Evolutionary conservation across 768 basidiomycete species (phyloP).

Genomic region (Podaxis sp.): DNA sequence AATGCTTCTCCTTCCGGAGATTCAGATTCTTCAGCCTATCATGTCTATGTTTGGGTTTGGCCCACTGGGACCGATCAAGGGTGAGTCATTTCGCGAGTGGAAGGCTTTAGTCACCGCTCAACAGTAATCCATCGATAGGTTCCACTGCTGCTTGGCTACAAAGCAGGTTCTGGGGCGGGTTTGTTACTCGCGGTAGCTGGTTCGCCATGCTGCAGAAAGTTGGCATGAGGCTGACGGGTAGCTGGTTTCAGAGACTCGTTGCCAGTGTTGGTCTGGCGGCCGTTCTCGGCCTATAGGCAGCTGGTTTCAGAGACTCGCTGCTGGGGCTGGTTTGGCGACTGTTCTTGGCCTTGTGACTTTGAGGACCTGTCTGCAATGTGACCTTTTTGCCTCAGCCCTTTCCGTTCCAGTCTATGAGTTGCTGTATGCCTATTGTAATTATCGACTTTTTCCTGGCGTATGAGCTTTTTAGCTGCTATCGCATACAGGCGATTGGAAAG

Average conservation of each 20-base stretch:
- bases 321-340: too few species aligned
- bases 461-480: too few species aligned
- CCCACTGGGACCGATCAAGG: conserved; percentile 27
- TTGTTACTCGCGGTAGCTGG: conserved; percentile 26
- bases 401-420: background rate
- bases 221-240: conserved; percentile 18
- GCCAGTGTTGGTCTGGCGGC: background rate
- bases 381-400: background rate
- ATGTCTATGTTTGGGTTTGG: conserved; percentile 31
- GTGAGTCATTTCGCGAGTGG: conserved; percentile 9
- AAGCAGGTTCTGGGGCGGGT: conserved; percentile 26
- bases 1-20: conserved; percentile 24
- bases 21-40: conserved; percentile 24
- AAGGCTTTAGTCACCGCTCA: background rate
- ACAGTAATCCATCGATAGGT: conserved; percentile 18
- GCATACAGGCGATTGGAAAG: too few species aligned
- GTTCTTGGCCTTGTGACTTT: too few species aligned
- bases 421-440: background rate
- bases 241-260: background rate
- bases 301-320: too few species aligned
- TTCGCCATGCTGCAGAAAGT: conserved; percentile 27
- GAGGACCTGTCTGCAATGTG: background rate
- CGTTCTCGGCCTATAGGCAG: background rate
- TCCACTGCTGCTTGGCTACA: conserved; percentile 31
- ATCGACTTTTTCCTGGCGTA: background rate